These are phyloP conservation scores for Stereocaulon alpinum DNA, from an alignment of 495 filamentous ascomycete species.

Conservation along the genomic window DNA sequence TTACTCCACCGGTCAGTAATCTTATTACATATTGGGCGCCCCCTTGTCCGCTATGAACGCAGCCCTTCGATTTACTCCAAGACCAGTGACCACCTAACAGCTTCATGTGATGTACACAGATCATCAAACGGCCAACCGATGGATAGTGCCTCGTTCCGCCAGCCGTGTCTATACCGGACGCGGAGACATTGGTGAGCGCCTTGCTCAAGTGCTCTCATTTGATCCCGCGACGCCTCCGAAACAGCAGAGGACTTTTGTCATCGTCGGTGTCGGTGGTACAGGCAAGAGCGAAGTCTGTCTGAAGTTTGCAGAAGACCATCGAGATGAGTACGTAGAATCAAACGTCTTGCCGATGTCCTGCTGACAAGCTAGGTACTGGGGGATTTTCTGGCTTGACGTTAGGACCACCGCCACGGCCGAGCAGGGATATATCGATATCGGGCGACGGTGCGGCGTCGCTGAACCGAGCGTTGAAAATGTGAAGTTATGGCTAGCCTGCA, in stretches of 20 bases:
- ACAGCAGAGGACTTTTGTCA: slow-evolving; percentile 23
- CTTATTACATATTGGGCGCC: too few species aligned
- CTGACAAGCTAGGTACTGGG: too few species aligned
- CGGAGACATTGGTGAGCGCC: neutral
- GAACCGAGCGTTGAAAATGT: slow-evolving; percentile 20
- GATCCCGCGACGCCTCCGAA: neutral
- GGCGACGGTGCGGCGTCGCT: slow-evolving; percentile 11
- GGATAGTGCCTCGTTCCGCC: slow-evolving; percentile 9
- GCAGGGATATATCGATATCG: slow-evolving; percentile 23
- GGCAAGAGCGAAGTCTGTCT: too few species aligned
- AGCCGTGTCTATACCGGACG: slow-evolving; percentile 10
- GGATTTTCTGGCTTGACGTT: too few species aligned
- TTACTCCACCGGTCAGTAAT: too few species aligned
- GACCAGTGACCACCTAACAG: neutral
- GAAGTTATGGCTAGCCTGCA: slow-evolving; percentile 27
- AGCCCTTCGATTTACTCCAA: neutral
- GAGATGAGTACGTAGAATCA: too few species aligned
- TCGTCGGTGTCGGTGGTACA: too few species aligned
- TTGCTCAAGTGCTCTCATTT: neutral
- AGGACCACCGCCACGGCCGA: slow-evolving; percentile 23
- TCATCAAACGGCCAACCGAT: neutral
- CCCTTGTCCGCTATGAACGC: too few species aligned
- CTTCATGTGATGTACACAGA: neutral
- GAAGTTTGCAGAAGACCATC: too few species aligned
- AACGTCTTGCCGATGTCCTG: too few species aligned